Evolutionary conservation across 805 yeast genomes (phyloP), one percentile per base, ranked within the genome.

Genomic region (Hanseniaspora hatyaiensis): DNA sequence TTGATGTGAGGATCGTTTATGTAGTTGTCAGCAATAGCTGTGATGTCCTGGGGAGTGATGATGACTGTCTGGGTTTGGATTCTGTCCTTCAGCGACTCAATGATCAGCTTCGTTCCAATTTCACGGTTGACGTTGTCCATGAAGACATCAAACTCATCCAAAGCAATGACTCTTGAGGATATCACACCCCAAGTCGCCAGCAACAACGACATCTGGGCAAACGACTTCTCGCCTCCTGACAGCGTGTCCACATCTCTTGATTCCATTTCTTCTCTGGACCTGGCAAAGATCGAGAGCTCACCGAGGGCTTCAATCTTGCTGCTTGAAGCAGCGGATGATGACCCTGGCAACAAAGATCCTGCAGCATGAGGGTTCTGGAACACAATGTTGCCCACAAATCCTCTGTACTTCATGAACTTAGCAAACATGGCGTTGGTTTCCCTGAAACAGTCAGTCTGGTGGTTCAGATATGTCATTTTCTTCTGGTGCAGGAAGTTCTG

Each of bases 161-260:
- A 66, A 0, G 96, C 96, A 51, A 94, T 75, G 16, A 92, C 74
- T 49, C 83, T 75, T 0, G 94, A 80, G 52, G 81, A 77, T 95
- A 92, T 88, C 23, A 85, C 80, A 53, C 78, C 77, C 99, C 99
- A 92, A 24, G 94, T 82, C 0, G 96, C 81, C 51, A 89, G 68
- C 39, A 92, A 64, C 50, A 92, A 71, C 0, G 96, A 83, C 52
- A 89, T 79, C 61, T 94, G 98, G 0, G 95, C 78, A 61, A 82
- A 89, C 0, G 96, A 86, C 59, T 88, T 88, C 60, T 92, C 98
- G 39, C 99, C 99, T 31, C 99, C 99, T 1, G 96, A 86, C 22
- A 89, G 70, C 0, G 96, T 81, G 53, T 79, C 83, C 3, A 85
- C 85, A 32, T 80, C 76, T 54, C 95, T 70, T 28, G 74, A 68